These are phyloP conservation scores for Podospora tetraspora DNA, from an alignment of 495 filamentous ascomycete genomes.

Conservation along the genomic window DNA sequence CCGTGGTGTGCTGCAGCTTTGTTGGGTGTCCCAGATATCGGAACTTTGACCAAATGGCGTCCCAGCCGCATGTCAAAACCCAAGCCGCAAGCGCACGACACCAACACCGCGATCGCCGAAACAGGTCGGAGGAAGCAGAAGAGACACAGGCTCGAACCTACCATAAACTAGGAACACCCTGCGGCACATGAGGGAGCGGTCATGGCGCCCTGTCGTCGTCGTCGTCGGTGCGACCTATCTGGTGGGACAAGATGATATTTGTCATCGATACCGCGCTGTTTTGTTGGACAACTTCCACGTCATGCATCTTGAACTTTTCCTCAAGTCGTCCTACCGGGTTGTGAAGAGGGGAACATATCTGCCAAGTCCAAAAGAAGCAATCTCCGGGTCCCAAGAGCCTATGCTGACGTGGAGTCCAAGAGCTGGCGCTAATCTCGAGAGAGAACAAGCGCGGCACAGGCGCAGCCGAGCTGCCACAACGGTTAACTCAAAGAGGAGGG, in stretches of 20 bases:
- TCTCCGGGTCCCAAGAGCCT: not conserved
- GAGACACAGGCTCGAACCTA: not conserved
- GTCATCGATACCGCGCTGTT: not conserved
- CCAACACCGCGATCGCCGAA: not conserved
- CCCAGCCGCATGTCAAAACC: not conserved
- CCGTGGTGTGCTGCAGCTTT: not conserved
- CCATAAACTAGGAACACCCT: not conserved
- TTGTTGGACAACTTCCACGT: too few species aligned
- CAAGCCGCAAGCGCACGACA: not conserved
- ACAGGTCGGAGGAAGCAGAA: not conserved
- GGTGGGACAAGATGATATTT: not conserved
- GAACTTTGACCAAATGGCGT: not conserved
- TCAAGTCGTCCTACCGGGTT: not conserved
- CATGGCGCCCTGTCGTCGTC: not conserved
- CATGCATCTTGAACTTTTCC: not conserved
- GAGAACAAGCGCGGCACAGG: conserved; percentile 2
- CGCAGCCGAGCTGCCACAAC: conserved; percentile 9
- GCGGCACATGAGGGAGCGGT: not conserved
- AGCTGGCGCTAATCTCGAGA: not conserved
- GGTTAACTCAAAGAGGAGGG: not conserved
- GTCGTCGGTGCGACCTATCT: not conserved
- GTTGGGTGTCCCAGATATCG: not conserved
- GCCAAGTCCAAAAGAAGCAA: not conserved
- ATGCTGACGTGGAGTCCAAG: not conserved
- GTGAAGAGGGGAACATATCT: not conserved